Evolutionary conservation across 306 rosid species (phyloP), one percentile per base, ranked within the genome.

Genomic region (Crataegus laevigata): DNA sequence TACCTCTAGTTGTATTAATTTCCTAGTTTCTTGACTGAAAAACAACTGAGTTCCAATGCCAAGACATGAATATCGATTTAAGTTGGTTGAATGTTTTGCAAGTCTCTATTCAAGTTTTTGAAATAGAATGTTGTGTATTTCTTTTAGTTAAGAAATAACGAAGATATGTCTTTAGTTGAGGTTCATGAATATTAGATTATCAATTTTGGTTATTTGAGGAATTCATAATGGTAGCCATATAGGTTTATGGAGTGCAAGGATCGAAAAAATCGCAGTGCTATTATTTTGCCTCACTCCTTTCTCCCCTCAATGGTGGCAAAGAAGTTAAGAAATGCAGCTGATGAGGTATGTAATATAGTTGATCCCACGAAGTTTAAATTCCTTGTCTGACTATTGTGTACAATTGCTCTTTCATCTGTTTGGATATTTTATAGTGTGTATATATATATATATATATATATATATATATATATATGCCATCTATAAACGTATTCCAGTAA

Each of bases 171-270:
- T 40, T 14, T 40, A 8, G 58, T 42, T 73, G 11, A 73, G 57
- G 42, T 36, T 28, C 65, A 38, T n/a, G 52, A 34, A 25, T 34
- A 12, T 40, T 40, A 17, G 11, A 11, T 17, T 21, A 2, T 73
- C 28, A 60, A 28, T 60, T 25, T 60, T 73, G 43, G 55, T 52
- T 78, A 71, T 42, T 69, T 40, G 66, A 82, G 77, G 63, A 73
- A 45, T 71, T 74, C 28, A 32, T 71, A 59, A 67, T 84, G 71
- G 52, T 76, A 71, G 68, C 54, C 59, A 64, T 74, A 66, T 84
- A 94, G 99, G 99, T 96, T 92, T 87, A 88, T 90, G 90, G 99
- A 94, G 85, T 94, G 99, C 92, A 96, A 92, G 91, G 93, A 90
- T 68, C 89, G 98, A 84, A 96, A 90, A 81, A 87, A 96, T 59